These are phyloP conservation scores for Taiwanofungus camphoratus DNA, from an alignment of 1,284 basidiomycete species.

Conservation along the genomic window DNA sequence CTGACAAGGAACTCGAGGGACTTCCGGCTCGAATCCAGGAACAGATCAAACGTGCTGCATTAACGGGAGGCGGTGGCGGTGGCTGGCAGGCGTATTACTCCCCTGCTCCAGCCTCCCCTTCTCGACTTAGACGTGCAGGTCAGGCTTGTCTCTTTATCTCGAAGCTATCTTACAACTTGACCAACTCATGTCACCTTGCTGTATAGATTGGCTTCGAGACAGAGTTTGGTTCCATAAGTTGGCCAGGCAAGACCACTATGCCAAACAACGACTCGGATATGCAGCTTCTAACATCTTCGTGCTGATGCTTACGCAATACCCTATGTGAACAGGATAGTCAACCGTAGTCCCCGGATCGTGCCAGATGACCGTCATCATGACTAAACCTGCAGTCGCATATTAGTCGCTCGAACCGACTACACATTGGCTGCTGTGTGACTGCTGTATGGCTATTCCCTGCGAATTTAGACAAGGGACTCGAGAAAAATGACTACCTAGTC, in stretches of 20 bases:
- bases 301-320: constrained; percentile 33
- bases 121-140: constrained; percentile 55
- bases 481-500: no score
- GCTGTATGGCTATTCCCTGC: no score
- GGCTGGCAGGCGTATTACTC: constrained; percentile 43
- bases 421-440: no score
- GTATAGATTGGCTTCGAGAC: constrained; percentile 70
- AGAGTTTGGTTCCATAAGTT: constrained; percentile 66
- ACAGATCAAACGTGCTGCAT: constrained; percentile 53
- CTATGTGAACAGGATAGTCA: no score
- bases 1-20: constrained; percentile 57
- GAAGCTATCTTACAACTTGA: neutral
- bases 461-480: no score
- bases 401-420: no score
- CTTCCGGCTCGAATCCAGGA: constrained; percentile 63
- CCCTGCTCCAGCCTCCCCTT: constrained; percentile 36
- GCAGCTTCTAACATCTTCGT: constrained; percentile 72
- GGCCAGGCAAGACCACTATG: constrained; percentile 52
- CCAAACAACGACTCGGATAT: constrained; percentile 57
- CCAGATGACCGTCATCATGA: no score
- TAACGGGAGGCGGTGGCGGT: constrained; percentile 31
- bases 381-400: no score
- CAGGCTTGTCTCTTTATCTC: constrained; percentile 18
- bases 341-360: no score
- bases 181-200: neutral